Evolutionary conservation across 169 alveolate species (phyloP).

Genomic region (Cryptosporidium bovis): DNA sequence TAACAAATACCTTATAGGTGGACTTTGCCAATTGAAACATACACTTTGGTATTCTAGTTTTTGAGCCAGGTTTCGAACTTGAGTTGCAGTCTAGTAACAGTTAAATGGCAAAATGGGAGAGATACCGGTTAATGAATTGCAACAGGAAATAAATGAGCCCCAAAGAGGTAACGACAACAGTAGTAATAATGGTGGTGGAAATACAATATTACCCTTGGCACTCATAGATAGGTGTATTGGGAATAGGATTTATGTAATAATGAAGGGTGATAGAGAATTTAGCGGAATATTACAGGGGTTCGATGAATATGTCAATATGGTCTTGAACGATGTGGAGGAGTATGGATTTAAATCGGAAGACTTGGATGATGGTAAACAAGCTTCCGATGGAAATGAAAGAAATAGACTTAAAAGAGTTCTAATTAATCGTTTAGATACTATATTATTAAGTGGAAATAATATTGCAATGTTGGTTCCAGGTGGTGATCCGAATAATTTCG

Average conservation of each 20-base stretch:
- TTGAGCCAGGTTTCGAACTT: no score
- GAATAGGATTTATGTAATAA: slow-evolving; percentile 89
- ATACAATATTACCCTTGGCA: slow-evolving; percentile 90
- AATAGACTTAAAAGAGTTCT: slow-evolving; percentile 65
- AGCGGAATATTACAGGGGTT: slow-evolving; percentile 93
- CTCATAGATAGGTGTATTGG: slow-evolving; percentile 94
- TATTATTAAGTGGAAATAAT: slow-evolving; percentile 84
- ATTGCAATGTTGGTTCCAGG: slow-evolving; percentile 89
- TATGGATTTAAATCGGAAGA: slow-evolving; percentile 79
- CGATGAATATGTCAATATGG: slow-evolving; percentile 95
- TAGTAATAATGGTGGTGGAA: slow-evolving; percentile 65
- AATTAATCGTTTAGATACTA: slow-evolving; percentile 84
- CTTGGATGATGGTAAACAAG: background rate
- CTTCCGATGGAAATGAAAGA: slow-evolving; percentile 75
- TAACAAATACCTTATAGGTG: no score
- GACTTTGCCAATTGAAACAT: no score
- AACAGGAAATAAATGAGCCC: no score
- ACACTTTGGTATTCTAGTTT: no score
- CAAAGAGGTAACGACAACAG: slow-evolving; percentile 41
- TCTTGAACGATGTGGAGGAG: slow-evolving; percentile 88
- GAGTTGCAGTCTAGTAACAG: no score
- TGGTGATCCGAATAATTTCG: slow-evolving; percentile 81
- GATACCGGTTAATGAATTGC: background rate
- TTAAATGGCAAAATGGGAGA: slow-evolving; percentile 19
- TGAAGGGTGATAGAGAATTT: slow-evolving; percentile 86